These are phyloP conservation scores for Rhododendron vialii DNA, from an alignment of 148 eudicot species.

Conservation along the genomic window DNA sequence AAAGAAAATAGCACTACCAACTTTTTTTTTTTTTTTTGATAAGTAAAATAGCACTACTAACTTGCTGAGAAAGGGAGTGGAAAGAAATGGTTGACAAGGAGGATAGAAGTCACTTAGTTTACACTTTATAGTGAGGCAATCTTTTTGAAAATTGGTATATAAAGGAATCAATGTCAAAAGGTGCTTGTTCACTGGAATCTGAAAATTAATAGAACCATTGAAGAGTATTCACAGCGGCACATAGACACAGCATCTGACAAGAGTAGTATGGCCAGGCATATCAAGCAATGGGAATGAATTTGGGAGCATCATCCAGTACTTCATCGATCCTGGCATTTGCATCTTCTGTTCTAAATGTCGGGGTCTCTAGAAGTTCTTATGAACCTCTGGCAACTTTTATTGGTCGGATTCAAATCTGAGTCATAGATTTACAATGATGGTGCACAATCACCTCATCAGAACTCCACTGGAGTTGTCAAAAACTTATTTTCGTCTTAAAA, in stretches of 20 bases:
- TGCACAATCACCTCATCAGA: background rate
- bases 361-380: background rate
- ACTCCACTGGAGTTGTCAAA: background rate
- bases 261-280: background rate
- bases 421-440: background rate
- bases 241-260: background rate
- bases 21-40: background rate
- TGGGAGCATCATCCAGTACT: constrained; percentile 1
- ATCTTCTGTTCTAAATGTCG: background rate
- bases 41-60: background rate
- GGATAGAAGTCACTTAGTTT: background rate
- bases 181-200: background rate
- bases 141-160: background rate
- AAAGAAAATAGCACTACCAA: background rate
- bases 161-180: background rate
- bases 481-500: background rate
- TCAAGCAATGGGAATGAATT: background rate
- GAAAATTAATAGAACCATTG: background rate
- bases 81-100: background rate
- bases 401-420: background rate
- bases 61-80: background rate
- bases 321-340: background rate
- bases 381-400: background rate
- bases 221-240: background rate
- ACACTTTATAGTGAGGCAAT: background rate